A percentile compares a stretch with the other conserved stretches of the same genome.
Evolutionary conservation across 1,284 basidiomycete species (phyloP).

Genomic region (Fistulinella cinereoalba): DNA sequence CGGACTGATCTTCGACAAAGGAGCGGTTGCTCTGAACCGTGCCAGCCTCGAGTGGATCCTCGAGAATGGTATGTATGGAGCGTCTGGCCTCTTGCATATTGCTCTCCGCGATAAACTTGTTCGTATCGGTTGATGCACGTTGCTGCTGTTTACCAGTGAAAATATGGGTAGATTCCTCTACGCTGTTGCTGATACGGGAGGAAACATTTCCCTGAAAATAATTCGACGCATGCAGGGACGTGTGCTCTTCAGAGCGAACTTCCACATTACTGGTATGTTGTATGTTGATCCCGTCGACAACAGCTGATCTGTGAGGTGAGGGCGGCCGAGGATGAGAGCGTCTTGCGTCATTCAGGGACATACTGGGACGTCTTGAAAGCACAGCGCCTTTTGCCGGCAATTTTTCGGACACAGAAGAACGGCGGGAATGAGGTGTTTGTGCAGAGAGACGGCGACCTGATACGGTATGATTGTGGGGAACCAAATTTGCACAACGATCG

Average conservation of each 20-base stretch:
- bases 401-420: slow-evolving; percentile 25
- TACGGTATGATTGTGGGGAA: slow-evolving; percentile 32
- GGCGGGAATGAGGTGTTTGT: slow-evolving; percentile 28
- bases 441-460: slow-evolving; percentile 28
- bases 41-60: slow-evolving; percentile 25
- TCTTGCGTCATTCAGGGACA: slow-evolving; percentile 8
- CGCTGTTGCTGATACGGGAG: slow-evolving; percentile 3
- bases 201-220: slow-evolving; percentile 14
- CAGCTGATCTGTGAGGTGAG: slow-evolving; percentile 11
- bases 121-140: slow-evolving; percentile 15
- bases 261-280: slow-evolving; percentile 13
- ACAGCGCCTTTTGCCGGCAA: slow-evolving; percentile 8
- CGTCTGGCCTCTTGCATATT: slow-evolving; percentile 22
- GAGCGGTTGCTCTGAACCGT: slow-evolving; percentile 15
- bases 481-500: slow-evolving; percentile 34
- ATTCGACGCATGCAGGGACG: slow-evolving; percentile 10
- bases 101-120: slow-evolving; percentile 13
- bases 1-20: slow-evolving; percentile 16
- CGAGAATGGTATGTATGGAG: slow-evolving; percentile 30
- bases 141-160: slow-evolving; percentile 8
- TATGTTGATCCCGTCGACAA: slow-evolving; percentile 6
- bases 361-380: slow-evolving; percentile 21
- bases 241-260: slow-evolving; percentile 19
- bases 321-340: slow-evolving; percentile 6
- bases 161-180: slow-evolving; percentile 17